Evolutionary conservation across 2,329 filamentous ascomycete species (phyloP).

Genomic region (Talaromyces sp.): DNA sequence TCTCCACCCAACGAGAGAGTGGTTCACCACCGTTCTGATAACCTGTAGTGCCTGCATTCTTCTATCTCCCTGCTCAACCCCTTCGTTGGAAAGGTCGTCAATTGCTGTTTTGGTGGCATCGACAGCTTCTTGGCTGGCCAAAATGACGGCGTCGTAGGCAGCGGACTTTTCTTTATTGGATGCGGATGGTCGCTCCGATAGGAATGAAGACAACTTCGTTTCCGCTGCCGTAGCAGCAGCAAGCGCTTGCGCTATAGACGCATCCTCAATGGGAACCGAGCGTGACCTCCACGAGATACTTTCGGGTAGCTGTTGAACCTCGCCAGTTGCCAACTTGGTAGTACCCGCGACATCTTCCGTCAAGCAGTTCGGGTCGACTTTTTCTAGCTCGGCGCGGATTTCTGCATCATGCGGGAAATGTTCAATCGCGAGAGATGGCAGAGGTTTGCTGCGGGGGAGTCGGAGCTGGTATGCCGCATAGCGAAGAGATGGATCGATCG

Average conservation of each 20-base stretch:
- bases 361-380: constrained; percentile 64
- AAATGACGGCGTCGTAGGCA: constrained; percentile 86
- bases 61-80: constrained; percentile 74
- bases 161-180: constrained; percentile 64
- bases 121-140: constrained; percentile 85
- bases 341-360: constrained; percentile 53
- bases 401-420: constrained; percentile 64
- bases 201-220: constrained; percentile 44
- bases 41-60: constrained; percentile 91
- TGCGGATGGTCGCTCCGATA: constrained; percentile 36
- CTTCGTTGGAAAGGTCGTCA: constrained; percentile 80
- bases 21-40: constrained; percentile 88
- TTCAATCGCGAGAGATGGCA: constrained; percentile 71
- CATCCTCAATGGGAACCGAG: constrained; percentile 85
- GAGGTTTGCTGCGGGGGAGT: constrained; percentile 77
- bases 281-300: constrained; percentile 82
- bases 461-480: constrained; percentile 92
- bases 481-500: constrained; percentile 86
- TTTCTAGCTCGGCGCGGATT: constrained; percentile 64
- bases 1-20: constrained; percentile 89
- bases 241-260: constrained; percentile 81
- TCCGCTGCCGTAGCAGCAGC: constrained; percentile 61
- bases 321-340: constrained; percentile 42
- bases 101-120: constrained; percentile 92
- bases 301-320: constrained; percentile 55